Percentiles rank a stretch among this genome's conserved stretches.
Conservation (phyloP, 2,329 filamentous ascomycete genomes). For the Neonectria faginata region DNA sequence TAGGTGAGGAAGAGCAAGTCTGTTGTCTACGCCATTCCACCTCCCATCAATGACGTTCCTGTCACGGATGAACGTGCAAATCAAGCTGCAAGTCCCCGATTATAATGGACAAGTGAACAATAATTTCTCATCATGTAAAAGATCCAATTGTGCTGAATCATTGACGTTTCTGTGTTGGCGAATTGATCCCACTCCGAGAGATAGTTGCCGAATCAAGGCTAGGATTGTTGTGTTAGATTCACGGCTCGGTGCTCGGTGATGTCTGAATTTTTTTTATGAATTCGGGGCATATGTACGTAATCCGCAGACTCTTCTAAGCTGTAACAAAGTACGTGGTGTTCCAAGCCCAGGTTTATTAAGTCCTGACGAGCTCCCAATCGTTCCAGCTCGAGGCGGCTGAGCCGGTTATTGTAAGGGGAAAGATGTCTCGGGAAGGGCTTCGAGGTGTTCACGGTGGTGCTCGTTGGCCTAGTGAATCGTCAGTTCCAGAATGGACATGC, state of each 20-base stretch:
- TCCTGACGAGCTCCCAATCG: slow-evolving; percentile 24
- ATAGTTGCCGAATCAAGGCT: not conserved
- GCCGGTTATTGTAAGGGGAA: slow-evolving; percentile 77
- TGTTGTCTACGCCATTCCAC: not conserved
- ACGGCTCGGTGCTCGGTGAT: slow-evolving; percentile 7
- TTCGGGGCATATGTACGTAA: slow-evolving; percentile 45
- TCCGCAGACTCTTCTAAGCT: slow-evolving; percentile 26
- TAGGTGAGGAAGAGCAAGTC: not conserved
- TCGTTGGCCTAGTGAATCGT: slow-evolving; percentile 78
- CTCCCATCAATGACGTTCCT: not conserved
- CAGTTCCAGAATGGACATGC: slow-evolving; percentile 12
- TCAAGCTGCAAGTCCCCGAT: not conserved
- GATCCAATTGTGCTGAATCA: not conserved
- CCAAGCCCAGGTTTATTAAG: slow-evolving; percentile 25
- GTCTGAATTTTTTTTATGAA: slow-evolving; percentile 36
- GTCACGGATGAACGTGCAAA: not conserved
- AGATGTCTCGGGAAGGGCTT: slow-evolving; percentile 82
- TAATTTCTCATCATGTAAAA: not conserved
- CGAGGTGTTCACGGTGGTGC: slow-evolving; percentile 84
- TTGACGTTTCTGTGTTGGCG: not conserved
- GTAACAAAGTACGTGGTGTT: slow-evolving; percentile 31
- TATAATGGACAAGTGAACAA: not conserved
- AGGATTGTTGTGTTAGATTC: not conserved
- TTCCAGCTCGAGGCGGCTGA: slow-evolving; percentile 30
- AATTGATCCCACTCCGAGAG: not conserved